Percentiles rank a stretch among this genome's conserved stretches.
phyloP scores from a whole-genome alignment of 2,329 filamentous ascomycete species.

The Raffaelea ambrosiae region DNA sequence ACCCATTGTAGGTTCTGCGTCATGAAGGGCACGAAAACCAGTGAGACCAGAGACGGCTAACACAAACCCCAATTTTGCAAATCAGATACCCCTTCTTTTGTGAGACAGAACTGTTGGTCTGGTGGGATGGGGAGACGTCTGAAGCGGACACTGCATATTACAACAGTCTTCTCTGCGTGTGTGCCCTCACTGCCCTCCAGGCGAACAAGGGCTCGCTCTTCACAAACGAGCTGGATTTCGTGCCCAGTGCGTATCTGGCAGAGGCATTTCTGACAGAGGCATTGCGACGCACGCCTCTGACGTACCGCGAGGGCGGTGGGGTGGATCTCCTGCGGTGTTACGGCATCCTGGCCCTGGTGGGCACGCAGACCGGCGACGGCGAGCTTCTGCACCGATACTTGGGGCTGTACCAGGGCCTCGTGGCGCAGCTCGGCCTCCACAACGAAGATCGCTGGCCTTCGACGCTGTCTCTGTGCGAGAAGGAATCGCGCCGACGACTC shows the following conservation, averaged over 20 bases:
- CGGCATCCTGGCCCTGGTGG: constrained; percentile 1
- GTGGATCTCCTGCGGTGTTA: constrained; percentile 1
- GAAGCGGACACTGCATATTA: not conserved
- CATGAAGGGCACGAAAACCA: no score
- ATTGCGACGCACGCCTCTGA: not conserved
- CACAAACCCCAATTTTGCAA: no score
- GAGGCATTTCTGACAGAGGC: not conserved
- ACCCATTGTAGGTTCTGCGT: constrained; percentile 2
- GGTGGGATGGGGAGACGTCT: not conserved
- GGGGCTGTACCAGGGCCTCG: constrained; percentile 1
- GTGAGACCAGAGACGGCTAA: no score
- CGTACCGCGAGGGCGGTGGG: not conserved
- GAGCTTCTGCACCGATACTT: not conserved
- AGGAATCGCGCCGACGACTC: not conserved
- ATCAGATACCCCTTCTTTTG: constrained; percentile 8
- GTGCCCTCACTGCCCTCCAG: constrained; percentile 4
- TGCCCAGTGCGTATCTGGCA: not conserved
- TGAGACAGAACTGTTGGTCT: constrained; percentile 5
- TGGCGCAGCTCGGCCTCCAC: not conserved
- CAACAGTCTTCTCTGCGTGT: constrained; percentile 5
- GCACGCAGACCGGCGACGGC: not conserved
- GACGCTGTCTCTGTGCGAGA: not conserved
- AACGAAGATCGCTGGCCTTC: not conserved
- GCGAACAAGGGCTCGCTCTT: constrained; percentile 3
- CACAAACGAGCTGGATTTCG: not conserved